phyloP scores from a whole-genome alignment of 352 stramenopile genomes.

The Pythium coloratum region DNA sequence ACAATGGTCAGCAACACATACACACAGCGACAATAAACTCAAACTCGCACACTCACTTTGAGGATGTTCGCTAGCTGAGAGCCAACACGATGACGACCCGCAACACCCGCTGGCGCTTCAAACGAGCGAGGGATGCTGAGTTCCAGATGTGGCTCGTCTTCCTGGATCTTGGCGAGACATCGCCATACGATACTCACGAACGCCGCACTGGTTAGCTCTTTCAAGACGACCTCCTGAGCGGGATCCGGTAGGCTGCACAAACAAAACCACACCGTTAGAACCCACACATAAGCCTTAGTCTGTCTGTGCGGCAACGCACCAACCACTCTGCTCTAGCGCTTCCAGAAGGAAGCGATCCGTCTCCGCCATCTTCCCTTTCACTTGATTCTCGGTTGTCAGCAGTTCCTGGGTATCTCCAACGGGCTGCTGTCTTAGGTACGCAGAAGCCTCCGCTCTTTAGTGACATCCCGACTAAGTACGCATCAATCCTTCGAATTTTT shows the following conservation, averaged over 20 bases:
- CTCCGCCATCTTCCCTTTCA: conserved; percentile 21
- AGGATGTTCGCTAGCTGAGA: conserved; percentile 70
- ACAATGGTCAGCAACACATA: neutral
- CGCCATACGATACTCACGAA: conserved; percentile 49
- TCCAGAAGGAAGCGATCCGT: conserved; percentile 30
- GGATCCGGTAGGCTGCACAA: conserved; percentile 6
- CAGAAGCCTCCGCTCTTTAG: neutral
- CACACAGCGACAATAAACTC: too few species aligned
- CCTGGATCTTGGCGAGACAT: conserved; percentile 44
- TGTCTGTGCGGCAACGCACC: conserved; percentile 10
- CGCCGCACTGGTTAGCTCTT: conserved; percentile 41
- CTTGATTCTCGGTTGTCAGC: neutral
- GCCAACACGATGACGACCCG: conserved; percentile 69
- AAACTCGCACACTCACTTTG: conserved; percentile 42
- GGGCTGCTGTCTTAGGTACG: conserved; percentile 20
- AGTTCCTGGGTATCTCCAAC: conserved; percentile 13
- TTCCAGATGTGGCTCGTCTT: conserved; percentile 22
- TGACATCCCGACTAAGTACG: conserved; percentile 13
- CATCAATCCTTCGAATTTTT: neutral
- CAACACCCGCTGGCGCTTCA: conserved; percentile 51
- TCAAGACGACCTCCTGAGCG: conserved; percentile 14
- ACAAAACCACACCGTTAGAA: conserved; percentile 10
- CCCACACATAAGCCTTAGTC: neutral
- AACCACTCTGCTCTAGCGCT: conserved; percentile 27
- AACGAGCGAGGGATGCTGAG: conserved; percentile 30